Percentiles rank a stretch among this genome's conserved stretches.
Conservation (phyloP, 2,329 filamentous ascomycete genomes). For the Ceratocystis huliohia region DNA sequence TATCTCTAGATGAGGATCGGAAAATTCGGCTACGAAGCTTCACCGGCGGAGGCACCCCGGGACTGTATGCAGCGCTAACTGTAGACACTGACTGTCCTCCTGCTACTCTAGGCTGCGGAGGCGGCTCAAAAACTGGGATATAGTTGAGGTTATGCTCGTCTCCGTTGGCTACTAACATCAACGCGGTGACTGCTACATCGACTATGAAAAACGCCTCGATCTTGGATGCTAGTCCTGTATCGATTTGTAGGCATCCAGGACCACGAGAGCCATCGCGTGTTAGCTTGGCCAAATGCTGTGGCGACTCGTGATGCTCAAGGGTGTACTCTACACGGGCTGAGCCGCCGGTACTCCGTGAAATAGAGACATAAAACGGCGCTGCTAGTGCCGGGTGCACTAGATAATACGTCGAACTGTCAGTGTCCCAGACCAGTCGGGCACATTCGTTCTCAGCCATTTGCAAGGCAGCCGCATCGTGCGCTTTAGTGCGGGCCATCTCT, state of each 20-base stretch:
- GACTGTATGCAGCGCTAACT: background rate
- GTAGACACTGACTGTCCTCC: slow-evolving; percentile 22
- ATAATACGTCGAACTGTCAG: slow-evolving; percentile 46
- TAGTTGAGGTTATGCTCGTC: slow-evolving; percentile 38
- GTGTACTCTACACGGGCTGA: slow-evolving; percentile 52
- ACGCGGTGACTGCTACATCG: slow-evolving; percentile 48
- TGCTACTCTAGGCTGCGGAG: slow-evolving; percentile 30
- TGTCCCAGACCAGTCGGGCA: slow-evolving; percentile 59
- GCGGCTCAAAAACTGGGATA: slow-evolving; percentile 34
- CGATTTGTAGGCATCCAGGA: slow-evolving; percentile 49
- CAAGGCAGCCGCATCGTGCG: slow-evolving; percentile 39
- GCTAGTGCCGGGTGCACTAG: slow-evolving; percentile 51
- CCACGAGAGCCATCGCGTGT: slow-evolving; percentile 38
- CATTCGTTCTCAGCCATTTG: slow-evolving; percentile 55
- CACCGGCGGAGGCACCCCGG: slow-evolving; percentile 7
- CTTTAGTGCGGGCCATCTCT: slow-evolving; percentile 47
- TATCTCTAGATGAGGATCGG: background rate
- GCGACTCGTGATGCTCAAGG: slow-evolving; percentile 51
- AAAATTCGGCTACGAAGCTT: slow-evolving; percentile 9
- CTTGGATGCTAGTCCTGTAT: slow-evolving; percentile 46
- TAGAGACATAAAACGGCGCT: slow-evolving; percentile 49
- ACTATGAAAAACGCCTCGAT: slow-evolving; percentile 50
- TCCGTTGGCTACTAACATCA: slow-evolving; percentile 45
- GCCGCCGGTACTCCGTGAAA: slow-evolving; percentile 35
- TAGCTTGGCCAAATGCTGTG: slow-evolving; percentile 46